These are phyloP conservation scores for Populus tremula DNA, from an alignment of 345 rosid species.

Conservation along the genomic window DNA sequence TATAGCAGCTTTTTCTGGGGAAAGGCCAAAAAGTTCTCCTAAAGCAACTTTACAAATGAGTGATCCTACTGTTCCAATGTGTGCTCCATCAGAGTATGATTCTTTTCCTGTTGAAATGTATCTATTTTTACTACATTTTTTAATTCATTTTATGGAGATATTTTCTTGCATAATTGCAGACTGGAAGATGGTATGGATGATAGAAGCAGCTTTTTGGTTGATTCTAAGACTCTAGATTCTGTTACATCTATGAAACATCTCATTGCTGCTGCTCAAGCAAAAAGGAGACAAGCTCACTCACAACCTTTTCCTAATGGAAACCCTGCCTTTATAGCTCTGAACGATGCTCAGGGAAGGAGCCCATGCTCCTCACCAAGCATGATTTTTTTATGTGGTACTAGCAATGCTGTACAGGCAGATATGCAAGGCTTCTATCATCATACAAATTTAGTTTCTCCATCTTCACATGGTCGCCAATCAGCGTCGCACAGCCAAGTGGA, in stretches of 20 bases:
- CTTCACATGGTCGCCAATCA: slow-evolving; percentile 44
- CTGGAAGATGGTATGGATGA: slow-evolving; percentile 42
- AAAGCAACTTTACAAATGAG: slow-evolving; percentile 39
- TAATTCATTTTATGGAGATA: not conserved
- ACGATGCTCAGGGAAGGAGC: slow-evolving; percentile 46
- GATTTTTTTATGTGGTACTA: slow-evolving; percentile 40
- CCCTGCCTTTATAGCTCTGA: slow-evolving; percentile 27
- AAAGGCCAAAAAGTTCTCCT: slow-evolving; percentile 45
- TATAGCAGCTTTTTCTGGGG: slow-evolving; percentile 45
- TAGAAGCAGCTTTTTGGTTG: slow-evolving; percentile 32
- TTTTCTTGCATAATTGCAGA: slow-evolving; percentile 32
- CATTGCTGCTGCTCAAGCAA: slow-evolving; percentile 93
- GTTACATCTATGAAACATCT: slow-evolving; percentile 70
- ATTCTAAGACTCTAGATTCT: slow-evolving; percentile 60
- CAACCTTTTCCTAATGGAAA: slow-evolving; percentile 48
- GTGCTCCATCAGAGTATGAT: slow-evolving; percentile 38
- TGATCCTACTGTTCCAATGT: slow-evolving; percentile 36
- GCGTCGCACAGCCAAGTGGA: slow-evolving; percentile 39
- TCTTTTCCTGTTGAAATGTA: slow-evolving; percentile 43
- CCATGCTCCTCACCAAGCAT: slow-evolving; percentile 53
- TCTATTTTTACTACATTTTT: slow-evolving; percentile 12
- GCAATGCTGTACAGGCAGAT: slow-evolving; percentile 41
- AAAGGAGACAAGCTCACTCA: slow-evolving; percentile 71
- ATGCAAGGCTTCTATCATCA: slow-evolving; percentile 38
- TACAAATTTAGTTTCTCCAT: slow-evolving; percentile 39